Evolutionary conservation across 2,329 filamentous ascomycete species (phyloP).

Genomic region (Neospermospora avenae): DNA sequence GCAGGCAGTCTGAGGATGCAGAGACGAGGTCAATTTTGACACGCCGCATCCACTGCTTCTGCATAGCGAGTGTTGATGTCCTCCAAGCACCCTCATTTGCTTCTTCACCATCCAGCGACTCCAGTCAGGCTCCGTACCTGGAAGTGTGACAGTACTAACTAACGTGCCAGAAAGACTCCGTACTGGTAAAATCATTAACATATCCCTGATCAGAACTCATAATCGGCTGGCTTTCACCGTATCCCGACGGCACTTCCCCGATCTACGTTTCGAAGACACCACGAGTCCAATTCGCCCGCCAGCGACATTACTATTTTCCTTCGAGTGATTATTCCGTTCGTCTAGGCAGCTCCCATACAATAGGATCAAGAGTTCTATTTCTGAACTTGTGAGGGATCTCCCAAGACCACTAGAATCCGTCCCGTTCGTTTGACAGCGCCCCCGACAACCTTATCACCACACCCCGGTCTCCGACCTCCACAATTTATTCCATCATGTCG

Average conservation of each 20-base stretch:
- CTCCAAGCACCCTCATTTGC: not conserved
- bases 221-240: not conserved
- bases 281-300: not conserved
- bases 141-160: not conserved
- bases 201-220: slow-evolving; percentile 1
- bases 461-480: slow-evolving; percentile 7
- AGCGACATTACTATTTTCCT: not conserved
- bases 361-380: not conserved
- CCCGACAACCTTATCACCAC: slow-evolving; percentile 7
- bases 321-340: not conserved
- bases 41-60: not conserved
- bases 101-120: not conserved
- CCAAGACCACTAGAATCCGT: not conserved
- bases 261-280: not conserved
- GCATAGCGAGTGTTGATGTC: not conserved
- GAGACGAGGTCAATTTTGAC: not conserved
- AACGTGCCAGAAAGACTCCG: not conserved
- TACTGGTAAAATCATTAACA: not conserved
- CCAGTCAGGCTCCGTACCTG: not conserved
- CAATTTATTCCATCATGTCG: slow-evolving; percentile 35
- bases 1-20: no score
- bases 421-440: slow-evolving; percentile 2
- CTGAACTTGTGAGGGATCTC: not conserved
- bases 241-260: not conserved
- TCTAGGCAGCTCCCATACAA: not conserved